Conservation (phyloP, 371 early-diverging fungal genomes). For the Mortierella sp. region DNA sequence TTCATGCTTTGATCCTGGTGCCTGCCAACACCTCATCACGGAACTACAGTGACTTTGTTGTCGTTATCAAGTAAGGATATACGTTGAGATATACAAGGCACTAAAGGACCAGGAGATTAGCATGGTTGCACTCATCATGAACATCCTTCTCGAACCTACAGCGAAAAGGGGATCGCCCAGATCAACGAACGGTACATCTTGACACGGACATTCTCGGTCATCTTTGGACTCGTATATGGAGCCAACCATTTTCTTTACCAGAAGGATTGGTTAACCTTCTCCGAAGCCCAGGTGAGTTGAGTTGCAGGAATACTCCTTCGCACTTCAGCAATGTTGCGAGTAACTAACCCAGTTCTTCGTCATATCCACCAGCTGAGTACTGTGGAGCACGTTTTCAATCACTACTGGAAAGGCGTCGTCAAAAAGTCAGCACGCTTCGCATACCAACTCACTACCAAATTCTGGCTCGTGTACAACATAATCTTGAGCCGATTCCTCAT, state of each 20-base stretch:
- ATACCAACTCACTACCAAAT: conserved; percentile 55
- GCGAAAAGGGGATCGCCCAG: conserved; percentile 44
- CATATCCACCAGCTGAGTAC: conserved; percentile 14
- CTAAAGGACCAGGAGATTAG: neutral
- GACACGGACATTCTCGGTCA: conserved; percentile 45
- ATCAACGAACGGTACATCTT: conserved; percentile 49
- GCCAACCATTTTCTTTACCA: conserved; percentile 43
- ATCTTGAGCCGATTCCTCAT: conserved; percentile 55
- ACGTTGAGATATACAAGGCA: neutral
- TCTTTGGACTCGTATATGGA: conserved; percentile 54
- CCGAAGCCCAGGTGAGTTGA: conserved; percentile 56
- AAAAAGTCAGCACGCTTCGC: conserved; percentile 47
- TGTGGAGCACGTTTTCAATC: conserved; percentile 18
- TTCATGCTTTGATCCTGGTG: conserved; percentile 26
- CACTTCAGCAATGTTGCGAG: neutral
- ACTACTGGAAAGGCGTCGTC: conserved; percentile 17
- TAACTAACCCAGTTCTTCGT: conserved; percentile 18
- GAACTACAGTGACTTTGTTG: conserved; percentile 35
- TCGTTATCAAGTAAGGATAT: conserved; percentile 31
- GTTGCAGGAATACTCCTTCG: too few species aligned
- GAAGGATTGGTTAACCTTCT: conserved; percentile 47
- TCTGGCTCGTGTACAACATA: conserved; percentile 59
- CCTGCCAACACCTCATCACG: conserved; percentile 8
- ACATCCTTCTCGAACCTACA: neutral
- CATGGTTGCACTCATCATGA: neutral